phyloP scores from a whole-genome alignment of 306 rosid species.

The Vicia villosa region DNA sequence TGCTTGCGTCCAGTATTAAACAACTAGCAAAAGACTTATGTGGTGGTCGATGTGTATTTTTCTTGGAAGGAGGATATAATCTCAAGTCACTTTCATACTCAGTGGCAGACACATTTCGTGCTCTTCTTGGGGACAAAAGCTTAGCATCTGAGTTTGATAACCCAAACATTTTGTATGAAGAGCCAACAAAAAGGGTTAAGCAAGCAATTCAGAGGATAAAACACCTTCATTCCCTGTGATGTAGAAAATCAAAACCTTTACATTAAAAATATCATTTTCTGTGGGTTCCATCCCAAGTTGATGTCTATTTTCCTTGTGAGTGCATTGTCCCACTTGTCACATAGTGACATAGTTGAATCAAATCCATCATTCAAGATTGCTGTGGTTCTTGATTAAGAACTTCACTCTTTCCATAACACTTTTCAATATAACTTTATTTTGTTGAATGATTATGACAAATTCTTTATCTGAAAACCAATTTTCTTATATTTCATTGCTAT shows the following conservation, averaged over 20 bases:
- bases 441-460: neutral
- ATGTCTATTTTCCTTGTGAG: conserved; percentile 14
- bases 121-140: conserved; percentile 82
- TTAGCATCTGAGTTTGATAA: conserved; percentile 75
- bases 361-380: conserved; percentile 28
- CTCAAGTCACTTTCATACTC: conserved; percentile 74
- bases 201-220: conserved; percentile 69
- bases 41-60: conserved; percentile 72
- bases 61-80: conserved; percentile 94
- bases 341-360: conserved; percentile 32
- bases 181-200: conserved; percentile 68
- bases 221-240: conserved; percentile 56
- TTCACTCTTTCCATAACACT: neutral
- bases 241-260: conserved; percentile 23
- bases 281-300: neutral
- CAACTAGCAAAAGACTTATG: conserved; percentile 79
- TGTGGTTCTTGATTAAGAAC: conserved; percentile 10
- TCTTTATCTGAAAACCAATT: neutral
- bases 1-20: conserved; percentile 72
- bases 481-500: neutral
- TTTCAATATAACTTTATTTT: neutral
- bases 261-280: conserved; percentile 17
- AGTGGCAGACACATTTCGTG: conserved; percentile 81
- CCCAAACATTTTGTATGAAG: conserved; percentile 72
- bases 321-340: conserved; percentile 22